Evolutionary conservation across 208 protist genomes (phyloP).

Genomic region (Strigomonas oncopelti): DNA sequence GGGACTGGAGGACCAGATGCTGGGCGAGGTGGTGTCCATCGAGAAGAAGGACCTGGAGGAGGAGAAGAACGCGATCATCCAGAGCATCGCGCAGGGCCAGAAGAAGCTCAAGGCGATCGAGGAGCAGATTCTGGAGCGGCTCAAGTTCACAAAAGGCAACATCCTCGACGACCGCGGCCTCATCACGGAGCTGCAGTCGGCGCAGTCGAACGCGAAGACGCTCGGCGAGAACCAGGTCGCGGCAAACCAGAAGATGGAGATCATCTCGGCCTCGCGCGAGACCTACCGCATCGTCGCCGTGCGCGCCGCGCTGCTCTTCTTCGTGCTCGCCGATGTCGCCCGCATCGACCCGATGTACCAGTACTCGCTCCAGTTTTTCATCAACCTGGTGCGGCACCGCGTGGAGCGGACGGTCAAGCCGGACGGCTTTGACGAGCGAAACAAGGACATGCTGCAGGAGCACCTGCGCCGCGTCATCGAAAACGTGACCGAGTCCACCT

Average conservation of each 20-base stretch:
- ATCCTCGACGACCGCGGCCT: slow-evolving; percentile 95
- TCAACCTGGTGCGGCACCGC: slow-evolving; percentile 89
- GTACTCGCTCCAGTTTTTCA: slow-evolving; percentile 98
- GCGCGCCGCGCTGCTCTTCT: slow-evolving; percentile 93
- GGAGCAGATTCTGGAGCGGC: slow-evolving; percentile 88
- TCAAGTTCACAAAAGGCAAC: slow-evolving; percentile 87
- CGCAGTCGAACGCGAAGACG: slow-evolving; percentile 88
- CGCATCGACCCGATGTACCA: slow-evolving; percentile 98
- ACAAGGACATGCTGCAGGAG: slow-evolving; percentile 14
- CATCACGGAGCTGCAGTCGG: slow-evolving; percentile 91
- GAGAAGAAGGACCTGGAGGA: slow-evolving; percentile 92
- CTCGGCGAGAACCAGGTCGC: slow-evolving; percentile 86
- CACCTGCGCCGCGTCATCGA: slow-evolving; percentile 83
- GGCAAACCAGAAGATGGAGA: slow-evolving; percentile 90
- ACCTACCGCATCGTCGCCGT: slow-evolving; percentile 88
- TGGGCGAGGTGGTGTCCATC: slow-evolving; percentile 91
- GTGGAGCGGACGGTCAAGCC: slow-evolving; percentile 76
- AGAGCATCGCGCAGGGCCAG: slow-evolving; percentile 89
- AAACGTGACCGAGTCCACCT: slow-evolving; percentile 88
- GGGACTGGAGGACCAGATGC: slow-evolving; percentile 94
- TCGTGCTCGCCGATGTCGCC: slow-evolving; percentile 90
- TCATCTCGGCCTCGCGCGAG: slow-evolving; percentile 88
- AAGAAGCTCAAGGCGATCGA: slow-evolving; percentile 91
- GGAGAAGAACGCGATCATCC: slow-evolving; percentile 93
- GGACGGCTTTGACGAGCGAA: slow-evolving; percentile 1